Base-by-base conservation (phyloP, 164 flowering plant genomes). In the Nelumbo lutea region DNA sequence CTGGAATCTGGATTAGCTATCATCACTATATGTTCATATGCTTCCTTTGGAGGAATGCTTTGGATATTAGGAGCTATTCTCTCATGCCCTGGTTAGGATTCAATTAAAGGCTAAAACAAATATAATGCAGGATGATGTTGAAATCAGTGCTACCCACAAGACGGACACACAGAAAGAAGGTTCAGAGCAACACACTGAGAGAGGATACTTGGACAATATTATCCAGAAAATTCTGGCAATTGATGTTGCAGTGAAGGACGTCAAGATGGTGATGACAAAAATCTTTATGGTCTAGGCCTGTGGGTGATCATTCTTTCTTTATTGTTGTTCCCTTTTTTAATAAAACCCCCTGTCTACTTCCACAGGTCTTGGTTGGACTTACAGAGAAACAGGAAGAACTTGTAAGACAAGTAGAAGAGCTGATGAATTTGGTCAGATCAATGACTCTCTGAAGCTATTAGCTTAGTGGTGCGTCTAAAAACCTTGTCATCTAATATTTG, bases 161-260 rank as follows among this genome's bases (percentile, higher is more conserved):
- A 42, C n/a, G 3, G 14, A n/a, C 43, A 39, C 61, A 48, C 59
- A 69, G 15, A 5, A 39, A 40, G 70, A 45, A 38, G 68, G 27
- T 41, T 50, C 55, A 61, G 75, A 68, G 59, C 65, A 15, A 59
- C 65, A 44, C 60, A 42, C 4, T 43, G 69, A 40, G 63, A 61
- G 45, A 57, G 61, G 52, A 38, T n/a, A 55, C 59, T 60, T 60
- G 2, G 68, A 68, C 38, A 61, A 69, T 69, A 45, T 58, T 64
- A 46, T 46, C 5, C 61, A 76, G 52, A 86, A 84, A 80, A 64
- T 81, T 8, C 66, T 72, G 61, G 75, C 69, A 59, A 61, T 82
- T 68, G 87, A 81, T 77, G 70, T 61, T 27, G 80, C 82, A 64
- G 70, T 81, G 10, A 68, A 73, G 45, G 81, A 83, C 42, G 79